phyloP scores from a whole-genome alignment of 208 protist genomes.

The Vickermania spadyakhi region DNA sequence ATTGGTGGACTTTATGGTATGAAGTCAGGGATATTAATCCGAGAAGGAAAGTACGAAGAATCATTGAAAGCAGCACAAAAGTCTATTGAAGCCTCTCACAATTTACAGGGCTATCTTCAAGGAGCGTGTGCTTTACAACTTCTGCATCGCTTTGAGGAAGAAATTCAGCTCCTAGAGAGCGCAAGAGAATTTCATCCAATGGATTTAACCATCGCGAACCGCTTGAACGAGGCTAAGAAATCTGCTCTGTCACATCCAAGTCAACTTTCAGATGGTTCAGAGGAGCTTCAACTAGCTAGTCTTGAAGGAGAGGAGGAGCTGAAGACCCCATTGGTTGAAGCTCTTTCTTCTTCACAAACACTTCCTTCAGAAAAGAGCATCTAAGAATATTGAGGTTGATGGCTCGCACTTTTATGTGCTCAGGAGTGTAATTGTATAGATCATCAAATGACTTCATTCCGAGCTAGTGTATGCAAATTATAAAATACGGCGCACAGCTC shows the following conservation, averaged over 20 bases:
- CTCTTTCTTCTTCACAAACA: too few relatives aligned
- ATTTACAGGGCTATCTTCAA: constrained; percentile 79
- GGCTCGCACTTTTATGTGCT: too few relatives aligned
- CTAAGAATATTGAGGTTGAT: too few relatives aligned
- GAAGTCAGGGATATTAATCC: constrained; percentile 69
- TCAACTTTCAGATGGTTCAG: not conserved
- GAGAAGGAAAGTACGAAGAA: constrained; percentile 61
- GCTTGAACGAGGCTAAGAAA: not conserved
- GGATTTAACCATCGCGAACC: constrained; percentile 33
- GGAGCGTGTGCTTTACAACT: constrained; percentile 58
- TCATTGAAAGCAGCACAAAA: constrained; percentile 42
- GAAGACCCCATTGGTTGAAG: too few relatives aligned
- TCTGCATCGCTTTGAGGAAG: constrained; percentile 40
- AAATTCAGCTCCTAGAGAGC: constrained; percentile 43
- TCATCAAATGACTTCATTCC: too few relatives aligned
- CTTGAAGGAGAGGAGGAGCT: too few relatives aligned
- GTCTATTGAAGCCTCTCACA: constrained; percentile 52
- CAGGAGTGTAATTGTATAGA: too few relatives aligned
- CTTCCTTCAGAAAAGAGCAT: too few relatives aligned
- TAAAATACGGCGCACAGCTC: too few relatives aligned
- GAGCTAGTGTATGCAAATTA: too few relatives aligned
- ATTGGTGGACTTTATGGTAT: constrained; percentile 70
- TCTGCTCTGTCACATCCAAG: not conserved
- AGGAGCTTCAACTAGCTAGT: too few relatives aligned
- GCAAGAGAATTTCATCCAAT: constrained; percentile 63